A percentile compares a stretch with the other conserved stretches of the same genome.
Evolutionary conservation across 2,329 filamentous ascomycete species (phyloP).

Genomic region (Karstenula rhodostoma): DNA sequence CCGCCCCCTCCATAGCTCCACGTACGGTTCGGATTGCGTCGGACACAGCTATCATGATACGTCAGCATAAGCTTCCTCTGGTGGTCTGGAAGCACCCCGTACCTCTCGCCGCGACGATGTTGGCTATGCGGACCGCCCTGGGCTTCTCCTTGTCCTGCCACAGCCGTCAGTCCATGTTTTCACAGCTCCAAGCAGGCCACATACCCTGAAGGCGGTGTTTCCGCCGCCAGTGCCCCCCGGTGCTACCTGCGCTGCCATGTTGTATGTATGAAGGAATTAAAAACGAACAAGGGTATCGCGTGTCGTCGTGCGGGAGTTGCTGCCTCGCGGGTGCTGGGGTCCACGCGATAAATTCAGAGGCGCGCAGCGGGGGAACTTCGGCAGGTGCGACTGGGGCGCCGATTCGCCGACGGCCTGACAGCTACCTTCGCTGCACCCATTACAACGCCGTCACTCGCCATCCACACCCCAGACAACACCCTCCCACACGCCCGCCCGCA

Average conservation of each 20-base stretch:
- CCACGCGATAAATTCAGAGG: conserved; percentile 38
- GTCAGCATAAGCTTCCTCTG: conserved; percentile 30
- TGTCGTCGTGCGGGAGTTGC: conserved; percentile 28
- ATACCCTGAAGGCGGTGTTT: conserved; percentile 73
- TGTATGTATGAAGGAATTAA: conserved; percentile 26
- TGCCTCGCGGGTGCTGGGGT: conserved; percentile 34
- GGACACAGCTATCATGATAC: conserved; percentile 74
- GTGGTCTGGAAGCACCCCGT: conserved; percentile 45
- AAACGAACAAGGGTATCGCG: conserved; percentile 32
- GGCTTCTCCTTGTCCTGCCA: conserved; percentile 92
- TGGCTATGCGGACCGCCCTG: conserved; percentile 91
- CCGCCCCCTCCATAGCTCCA: conserved; percentile 30
- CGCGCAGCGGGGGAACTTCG: conserved; percentile 28
- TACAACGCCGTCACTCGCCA: conserved; percentile 24
- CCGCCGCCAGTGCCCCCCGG: conserved; percentile 49
- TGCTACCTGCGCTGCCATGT: conserved; percentile 46
- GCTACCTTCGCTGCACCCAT: conserved; percentile 26
- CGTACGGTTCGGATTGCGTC: conserved; percentile 90
- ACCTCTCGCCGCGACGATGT: conserved; percentile 98
- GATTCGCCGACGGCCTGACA: conserved; percentile 33
- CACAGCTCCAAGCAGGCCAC: conserved; percentile 19
- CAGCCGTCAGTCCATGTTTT: conserved; percentile 52
- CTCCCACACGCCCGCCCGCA: conserved; percentile 9
- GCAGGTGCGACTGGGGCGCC: conserved; percentile 27
- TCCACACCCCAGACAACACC: conserved; percentile 15